phyloP scores from a whole-genome alignment of 2,329 filamentous ascomycete genomes.

The Samsoniella hepiali region DNA sequence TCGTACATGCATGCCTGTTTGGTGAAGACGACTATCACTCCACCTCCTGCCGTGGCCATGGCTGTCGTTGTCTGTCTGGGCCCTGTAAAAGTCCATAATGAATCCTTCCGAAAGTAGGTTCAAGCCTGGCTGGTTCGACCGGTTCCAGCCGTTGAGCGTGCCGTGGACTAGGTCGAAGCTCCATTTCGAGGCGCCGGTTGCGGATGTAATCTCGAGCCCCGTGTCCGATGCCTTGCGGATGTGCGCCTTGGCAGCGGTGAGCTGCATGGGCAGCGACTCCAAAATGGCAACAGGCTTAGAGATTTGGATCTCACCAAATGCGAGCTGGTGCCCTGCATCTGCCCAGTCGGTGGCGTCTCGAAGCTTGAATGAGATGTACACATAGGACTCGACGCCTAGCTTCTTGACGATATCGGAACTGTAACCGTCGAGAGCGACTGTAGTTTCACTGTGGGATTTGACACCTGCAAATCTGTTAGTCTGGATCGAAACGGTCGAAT shows the following conservation, averaged over 20 bases:
- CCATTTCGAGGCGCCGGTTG: constrained; percentile 38
- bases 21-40: constrained; percentile 45
- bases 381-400: constrained; percentile 40
- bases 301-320: constrained; percentile 47
- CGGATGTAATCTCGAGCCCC: constrained; percentile 34
- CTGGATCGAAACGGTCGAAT: not conserved
- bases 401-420: constrained; percentile 25
- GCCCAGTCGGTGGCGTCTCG: constrained; percentile 49
- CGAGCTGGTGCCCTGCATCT: constrained; percentile 47
- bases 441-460: constrained; percentile 34
- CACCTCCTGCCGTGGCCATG: constrained; percentile 57
- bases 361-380: constrained; percentile 47
- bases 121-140: constrained; percentile 26
- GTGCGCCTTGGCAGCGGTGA: constrained; percentile 24
- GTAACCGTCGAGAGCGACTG: constrained; percentile 33
- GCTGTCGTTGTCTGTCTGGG: constrained; percentile 64
- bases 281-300: constrained; percentile 31
- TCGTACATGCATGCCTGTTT: constrained; percentile 43
- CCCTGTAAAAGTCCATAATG: constrained; percentile 58
- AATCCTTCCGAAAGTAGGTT: constrained; percentile 46
- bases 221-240: constrained; percentile 22
- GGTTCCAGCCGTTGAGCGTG: constrained; percentile 40
- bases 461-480: constrained; percentile 36
- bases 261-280: constrained; percentile 21
- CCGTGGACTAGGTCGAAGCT: constrained; percentile 44